Percentiles rank a stretch among this genome's conserved stretches.
Conservation (phyloP, 116 monocot species). For the Cymodocea nodosa region DNA sequence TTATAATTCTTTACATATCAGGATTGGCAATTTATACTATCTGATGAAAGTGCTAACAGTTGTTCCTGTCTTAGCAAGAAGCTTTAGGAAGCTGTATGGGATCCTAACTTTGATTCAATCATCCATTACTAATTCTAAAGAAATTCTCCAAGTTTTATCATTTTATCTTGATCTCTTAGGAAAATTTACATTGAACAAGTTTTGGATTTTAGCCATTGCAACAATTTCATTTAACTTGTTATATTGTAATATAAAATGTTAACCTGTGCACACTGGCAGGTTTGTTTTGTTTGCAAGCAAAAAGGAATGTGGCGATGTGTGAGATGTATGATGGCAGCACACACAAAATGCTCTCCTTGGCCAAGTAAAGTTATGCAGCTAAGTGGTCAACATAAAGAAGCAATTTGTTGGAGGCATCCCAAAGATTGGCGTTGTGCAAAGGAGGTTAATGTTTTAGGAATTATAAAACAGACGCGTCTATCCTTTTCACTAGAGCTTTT, state of each 20-base stretch:
- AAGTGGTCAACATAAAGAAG: slow-evolving; percentile 17
- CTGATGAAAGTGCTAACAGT: too few species aligned
- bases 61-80: too few species aligned
- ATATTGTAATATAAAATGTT: neutral
- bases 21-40: too few species aligned
- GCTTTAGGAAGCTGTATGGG: too few species aligned
- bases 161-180: too few species aligned
- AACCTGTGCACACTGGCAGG: slow-evolving; percentile 18
- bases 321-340: slow-evolving; percentile 47
- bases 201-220: too few species aligned
- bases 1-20: too few species aligned
- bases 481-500: neutral
- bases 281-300: slow-evolving; percentile 68
- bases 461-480: neutral
- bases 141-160: too few species aligned
- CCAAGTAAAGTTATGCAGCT: slow-evolving; percentile 20
- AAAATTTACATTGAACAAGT: too few species aligned
- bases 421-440: slow-evolving; percentile 58
- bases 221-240: too few species aligned
- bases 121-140: too few species aligned
- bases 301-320: slow-evolving; percentile 59
- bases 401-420: slow-evolving; percentile 84
- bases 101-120: too few species aligned
- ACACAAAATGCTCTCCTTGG: slow-evolving; percentile 80
- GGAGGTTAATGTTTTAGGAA: slow-evolving; percentile 27